These are phyloP conservation scores for Funneliformis caledonium DNA, from an alignment of 371 early-diverging fungal genomes.

Conservation along the genomic window DNA sequence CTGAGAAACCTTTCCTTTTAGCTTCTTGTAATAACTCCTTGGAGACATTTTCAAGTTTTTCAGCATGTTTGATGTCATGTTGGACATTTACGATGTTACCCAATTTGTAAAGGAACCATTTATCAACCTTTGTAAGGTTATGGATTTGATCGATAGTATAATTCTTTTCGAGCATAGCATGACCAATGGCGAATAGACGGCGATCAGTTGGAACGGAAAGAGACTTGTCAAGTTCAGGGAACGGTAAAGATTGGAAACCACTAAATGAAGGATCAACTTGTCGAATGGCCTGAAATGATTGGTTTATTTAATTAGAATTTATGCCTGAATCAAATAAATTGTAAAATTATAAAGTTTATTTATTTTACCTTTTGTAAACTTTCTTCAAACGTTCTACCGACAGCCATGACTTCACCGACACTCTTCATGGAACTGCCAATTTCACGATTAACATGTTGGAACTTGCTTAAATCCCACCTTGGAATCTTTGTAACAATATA, in stretches of 20 bases:
- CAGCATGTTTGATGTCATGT: slow-evolving; percentile 50
- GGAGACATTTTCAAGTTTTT: slow-evolving; percentile 52
- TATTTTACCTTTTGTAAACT: slow-evolving; percentile 82
- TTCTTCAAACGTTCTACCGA: slow-evolving; percentile 95
- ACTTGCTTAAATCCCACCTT: slow-evolving; percentile 96
- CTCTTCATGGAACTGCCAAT: slow-evolving; percentile 92
- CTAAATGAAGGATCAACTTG: slow-evolving; percentile 86
- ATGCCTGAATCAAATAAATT: neutral
- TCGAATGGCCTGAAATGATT: slow-evolving; percentile 70
- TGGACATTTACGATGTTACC: slow-evolving; percentile 67
- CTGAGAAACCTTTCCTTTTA: slow-evolving; percentile 94
- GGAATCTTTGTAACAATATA: slow-evolving; percentile 96
- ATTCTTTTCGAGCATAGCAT: slow-evolving; percentile 76
- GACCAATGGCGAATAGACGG: slow-evolving; percentile 92
- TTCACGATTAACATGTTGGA: slow-evolving; percentile 85
- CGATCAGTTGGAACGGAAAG: slow-evolving; percentile 85
- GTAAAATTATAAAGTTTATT: too few species aligned
- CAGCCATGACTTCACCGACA: slow-evolving; percentile 97
- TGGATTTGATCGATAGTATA: slow-evolving; percentile 87
- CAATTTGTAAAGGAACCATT: slow-evolving; percentile 94
- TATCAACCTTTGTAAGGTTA: slow-evolving; percentile 89
- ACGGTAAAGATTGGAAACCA: slow-evolving; percentile 75
- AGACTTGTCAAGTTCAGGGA: slow-evolving; percentile 64
- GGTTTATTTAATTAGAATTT: neutral
- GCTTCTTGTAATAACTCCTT: slow-evolving; percentile 54